Evolutionary conservation across 257 asterid species (phyloP).

Genomic region (Przewalskia tangutica): DNA sequence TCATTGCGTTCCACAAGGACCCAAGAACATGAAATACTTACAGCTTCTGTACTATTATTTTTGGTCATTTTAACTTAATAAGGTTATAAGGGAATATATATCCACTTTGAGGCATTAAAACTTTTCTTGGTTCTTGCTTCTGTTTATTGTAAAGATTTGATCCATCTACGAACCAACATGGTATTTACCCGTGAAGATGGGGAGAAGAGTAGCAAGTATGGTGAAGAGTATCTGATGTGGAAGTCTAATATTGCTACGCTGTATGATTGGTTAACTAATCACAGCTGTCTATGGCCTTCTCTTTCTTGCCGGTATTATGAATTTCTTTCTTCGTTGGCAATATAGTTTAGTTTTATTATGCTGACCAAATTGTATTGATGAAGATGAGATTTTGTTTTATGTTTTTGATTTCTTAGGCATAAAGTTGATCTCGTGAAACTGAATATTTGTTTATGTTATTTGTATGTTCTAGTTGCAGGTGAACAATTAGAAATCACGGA

Average conservation of each 20-base stretch:
- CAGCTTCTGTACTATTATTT: background rate
- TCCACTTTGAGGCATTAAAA: background rate
- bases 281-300: conserved; percentile 54
- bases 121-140: background rate
- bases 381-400: conserved; percentile 19
- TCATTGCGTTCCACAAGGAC: background rate
- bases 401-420: background rate
- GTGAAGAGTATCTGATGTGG: background rate
- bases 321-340: background rate
- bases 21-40: background rate
- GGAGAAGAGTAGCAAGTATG: background rate
- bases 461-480: background rate
- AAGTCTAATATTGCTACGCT: background rate
- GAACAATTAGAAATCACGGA: background rate
- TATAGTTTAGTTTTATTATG: background rate
- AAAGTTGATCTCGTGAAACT: background rate
- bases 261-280: conserved; percentile 65
- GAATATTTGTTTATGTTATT: background rate
- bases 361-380: conserved; percentile 1
- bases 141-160: background rate
- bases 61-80: background rate
- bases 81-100: background rate
- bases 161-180: background rate
- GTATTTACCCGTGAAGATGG: background rate
- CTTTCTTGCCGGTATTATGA: conserved; percentile 53